These are phyloP conservation scores for Marchantia polymorpha DNA, from an alignment of 225 moss, liverwort and hornwort species.

Conservation along the genomic window DNA sequence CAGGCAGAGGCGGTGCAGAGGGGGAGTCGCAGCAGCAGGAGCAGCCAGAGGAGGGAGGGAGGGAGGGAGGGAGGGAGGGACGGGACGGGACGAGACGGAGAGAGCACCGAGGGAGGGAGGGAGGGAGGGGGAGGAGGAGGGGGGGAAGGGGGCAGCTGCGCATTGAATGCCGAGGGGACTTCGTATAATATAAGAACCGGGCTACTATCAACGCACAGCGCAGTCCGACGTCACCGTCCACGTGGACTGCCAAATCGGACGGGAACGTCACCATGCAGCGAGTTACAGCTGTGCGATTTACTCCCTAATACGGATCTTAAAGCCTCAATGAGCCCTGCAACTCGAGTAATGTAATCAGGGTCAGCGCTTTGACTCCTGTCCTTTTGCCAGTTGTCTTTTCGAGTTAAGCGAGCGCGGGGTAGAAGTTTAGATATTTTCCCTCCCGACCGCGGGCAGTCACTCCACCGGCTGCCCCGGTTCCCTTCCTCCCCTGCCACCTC, in stretches of 20 bases:
- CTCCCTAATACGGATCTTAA: not conserved
- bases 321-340: not conserved
- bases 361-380: conserved; percentile 6
- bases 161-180: conserved; percentile 1
- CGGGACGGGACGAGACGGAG: no score
- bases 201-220: conserved; percentile 2
- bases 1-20: not conserved
- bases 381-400: not conserved
- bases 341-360: not conserved
- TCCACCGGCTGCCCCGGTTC: not conserved
- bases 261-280: conserved; percentile 12
- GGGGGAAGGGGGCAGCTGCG: not conserved
- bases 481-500: no score
- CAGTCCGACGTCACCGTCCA: not conserved
- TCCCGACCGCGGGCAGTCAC: not conserved
- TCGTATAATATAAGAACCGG: not conserved
- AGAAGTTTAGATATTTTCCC: not conserved
- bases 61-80: not conserved
- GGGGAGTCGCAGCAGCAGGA: not conserved
- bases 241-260: conserved; percentile 13
- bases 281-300: conserved; percentile 7
- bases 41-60: not conserved
- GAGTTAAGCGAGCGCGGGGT: not conserved
- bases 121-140: not conserved
- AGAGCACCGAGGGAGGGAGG: not conserved